Evolutionary conservation across 805 yeast genomes (phyloP), one percentile per base, ranked within the genome.

Genomic region (Ogataea salicorniae): DNA sequence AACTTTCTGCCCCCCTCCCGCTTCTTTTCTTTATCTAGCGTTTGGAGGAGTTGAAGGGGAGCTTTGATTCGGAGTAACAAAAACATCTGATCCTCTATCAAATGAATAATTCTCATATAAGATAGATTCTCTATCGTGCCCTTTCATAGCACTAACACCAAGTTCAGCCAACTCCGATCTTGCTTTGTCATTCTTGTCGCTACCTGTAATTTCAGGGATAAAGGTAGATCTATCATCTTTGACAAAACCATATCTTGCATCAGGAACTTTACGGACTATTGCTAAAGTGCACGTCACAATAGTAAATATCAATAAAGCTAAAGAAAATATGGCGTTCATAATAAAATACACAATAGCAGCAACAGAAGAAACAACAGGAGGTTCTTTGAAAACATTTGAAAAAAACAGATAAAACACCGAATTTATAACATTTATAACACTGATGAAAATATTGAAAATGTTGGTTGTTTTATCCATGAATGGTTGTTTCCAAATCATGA

Each of bases 161-260:
- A 85, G 73, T 1, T 87, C 92, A 61, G 80, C 80, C 54, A 85
- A 74, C 66, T 85, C 92, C 50, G 81, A 71, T 50, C 31, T 26
- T 26, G 31, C 31, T 4, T 26, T 11, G 11, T 75, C 83, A 29
- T 69, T 75, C 41, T 64, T 63, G 53, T 64, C 61, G 39, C 64
- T 67, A 34, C 67, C 66, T n/a, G 55, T 55, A 16, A 38, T 57
- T 41, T 53, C 76, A 52, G 91, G 91, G 62, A 94, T 87, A 66
- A 94, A 94, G n/a, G 97, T 87, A 44, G 87, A 92, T 64, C 99
- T 81, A 64, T 94, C 99, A 67, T 94, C 99, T 58, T 85, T 86
- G 85, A 92, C 86, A 51, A 97, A 98, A 70, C 89, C 92, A 72
- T 94, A 94, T 58, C 96, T 79, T 9, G 92, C 81, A 68, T 94